Percentiles rank a stretch among this genome's conserved stretches.
phyloP scores from a whole-genome alignment of 2,329 filamentous ascomycete species.

The Salinomyces thailandicus region DNA sequence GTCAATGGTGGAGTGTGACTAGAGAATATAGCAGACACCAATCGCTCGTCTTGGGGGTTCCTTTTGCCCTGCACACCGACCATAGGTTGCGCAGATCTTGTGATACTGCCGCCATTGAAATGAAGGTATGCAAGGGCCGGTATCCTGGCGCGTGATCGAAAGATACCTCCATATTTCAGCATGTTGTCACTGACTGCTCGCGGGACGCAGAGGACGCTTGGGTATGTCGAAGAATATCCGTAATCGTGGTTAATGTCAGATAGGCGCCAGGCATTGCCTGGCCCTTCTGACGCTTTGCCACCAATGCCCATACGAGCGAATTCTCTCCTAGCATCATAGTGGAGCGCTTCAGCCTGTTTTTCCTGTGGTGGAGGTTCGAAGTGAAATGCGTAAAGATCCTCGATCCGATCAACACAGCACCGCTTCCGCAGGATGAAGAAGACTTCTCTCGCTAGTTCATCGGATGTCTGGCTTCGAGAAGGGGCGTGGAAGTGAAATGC shows the following conservation, averaged over 20 bases:
- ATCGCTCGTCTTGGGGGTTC: conserved; percentile 89
- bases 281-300: conserved; percentile 56
- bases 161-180: conserved; percentile 81
- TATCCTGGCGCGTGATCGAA: conserved; percentile 80
- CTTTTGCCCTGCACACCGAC: conserved; percentile 72
- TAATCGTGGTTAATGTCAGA: conserved; percentile 86
- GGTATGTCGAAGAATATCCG: conserved; percentile 86
- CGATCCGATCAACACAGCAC: conserved; percentile 70
- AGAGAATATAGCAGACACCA: conserved; percentile 85
- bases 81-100: conserved; percentile 82
- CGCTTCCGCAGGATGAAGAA: conserved; percentile 76
- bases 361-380: conserved; percentile 60
- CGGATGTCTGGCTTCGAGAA: conserved; percentile 26
- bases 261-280: conserved; percentile 67
- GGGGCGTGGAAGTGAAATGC: conserved; percentile 78
- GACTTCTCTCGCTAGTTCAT: conserved; percentile 56
- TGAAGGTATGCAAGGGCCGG: conserved; percentile 91
- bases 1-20: conserved; percentile 34
- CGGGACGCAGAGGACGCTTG: conserved; percentile 72
- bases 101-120: conserved; percentile 94
- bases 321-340: conserved; percentile 80
- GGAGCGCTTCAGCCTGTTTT: conserved; percentile 62
- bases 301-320: conserved; percentile 81
- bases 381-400: conserved; percentile 83
- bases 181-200: conserved; percentile 91